Evolutionary conservation across 257 asterid genomes (phyloP).

Genomic region (Orobanche coerulescens): DNA sequence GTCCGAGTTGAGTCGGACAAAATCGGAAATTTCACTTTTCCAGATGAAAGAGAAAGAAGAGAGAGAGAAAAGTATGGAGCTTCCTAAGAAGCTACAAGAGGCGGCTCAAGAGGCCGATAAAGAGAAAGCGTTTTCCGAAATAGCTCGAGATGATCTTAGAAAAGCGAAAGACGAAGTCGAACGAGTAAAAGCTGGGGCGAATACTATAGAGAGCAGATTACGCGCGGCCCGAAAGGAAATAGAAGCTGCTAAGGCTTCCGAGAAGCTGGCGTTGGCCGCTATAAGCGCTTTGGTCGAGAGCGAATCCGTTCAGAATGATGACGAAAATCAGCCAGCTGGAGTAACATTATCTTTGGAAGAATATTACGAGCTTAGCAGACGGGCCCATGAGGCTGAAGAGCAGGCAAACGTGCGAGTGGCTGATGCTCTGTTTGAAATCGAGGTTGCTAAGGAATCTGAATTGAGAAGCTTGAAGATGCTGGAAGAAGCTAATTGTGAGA

Average conservation of each 20-base stretch:
- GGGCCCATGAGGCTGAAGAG: constrained; percentile 85
- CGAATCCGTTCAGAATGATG: constrained; percentile 42
- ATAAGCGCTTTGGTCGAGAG: constrained; percentile 75
- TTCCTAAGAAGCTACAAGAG: constrained; percentile 62
- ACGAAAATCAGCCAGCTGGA: constrained; percentile 42
- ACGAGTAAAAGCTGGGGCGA: constrained; percentile 59
- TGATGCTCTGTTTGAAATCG: constrained; percentile 61
- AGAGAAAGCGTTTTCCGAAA: constrained; percentile 41
- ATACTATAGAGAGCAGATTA: constrained; percentile 56
- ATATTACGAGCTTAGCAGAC: constrained; percentile 82
- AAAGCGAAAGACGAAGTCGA: constrained; percentile 75
- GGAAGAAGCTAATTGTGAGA: constrained; percentile 59
- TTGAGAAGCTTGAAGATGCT: constrained; percentile 51
- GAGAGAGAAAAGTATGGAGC: constrained; percentile 60
- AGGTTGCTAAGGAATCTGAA: constrained; percentile 78
- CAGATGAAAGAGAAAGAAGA: constrained; percentile 65
- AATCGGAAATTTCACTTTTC: constrained; percentile 46
- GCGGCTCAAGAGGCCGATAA: constrained; percentile 65
- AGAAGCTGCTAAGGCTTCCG: constrained; percentile 84
- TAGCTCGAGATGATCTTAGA: constrained; percentile 50
- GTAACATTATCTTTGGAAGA: constrained; percentile 68
- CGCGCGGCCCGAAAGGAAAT: constrained; percentile 80
- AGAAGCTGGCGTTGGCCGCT: constrained; percentile 79
- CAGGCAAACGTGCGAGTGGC: constrained; percentile 58
- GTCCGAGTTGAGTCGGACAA: constrained; percentile 53